Conservation (phyloP, 2,329 filamentous ascomycete species). For the Nigrospora oryzae region DNA sequence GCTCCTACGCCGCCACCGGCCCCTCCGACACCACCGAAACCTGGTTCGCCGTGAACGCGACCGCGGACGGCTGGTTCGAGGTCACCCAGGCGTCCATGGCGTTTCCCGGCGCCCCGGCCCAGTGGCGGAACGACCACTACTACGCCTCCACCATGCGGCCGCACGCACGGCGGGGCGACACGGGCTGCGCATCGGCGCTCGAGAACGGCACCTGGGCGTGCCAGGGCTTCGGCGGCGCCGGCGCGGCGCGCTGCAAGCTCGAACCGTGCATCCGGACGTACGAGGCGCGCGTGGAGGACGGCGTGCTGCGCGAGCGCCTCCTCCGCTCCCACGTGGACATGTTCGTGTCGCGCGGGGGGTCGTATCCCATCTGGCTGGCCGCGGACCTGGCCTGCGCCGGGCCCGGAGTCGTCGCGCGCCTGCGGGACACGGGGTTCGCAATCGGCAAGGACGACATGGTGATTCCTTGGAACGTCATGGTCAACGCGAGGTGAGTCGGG, state of each 20-base stretch:
- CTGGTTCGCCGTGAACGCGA: background rate
- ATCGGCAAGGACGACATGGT: background rate
- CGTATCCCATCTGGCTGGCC: background rate
- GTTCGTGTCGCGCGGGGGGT: too few species aligned
- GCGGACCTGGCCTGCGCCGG: background rate
- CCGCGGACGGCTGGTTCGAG: background rate
- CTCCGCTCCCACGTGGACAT: background rate
- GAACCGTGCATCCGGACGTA: background rate
- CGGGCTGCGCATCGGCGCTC: background rate
- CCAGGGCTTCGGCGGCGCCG: background rate
- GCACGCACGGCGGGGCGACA: background rate
- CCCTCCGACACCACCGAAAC: background rate
- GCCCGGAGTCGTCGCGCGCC: background rate
- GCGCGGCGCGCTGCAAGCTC: background rate
- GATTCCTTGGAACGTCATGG: conserved; percentile 1
- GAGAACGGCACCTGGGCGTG: background rate
- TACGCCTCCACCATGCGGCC: too few species aligned
- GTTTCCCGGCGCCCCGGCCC: too few species aligned
- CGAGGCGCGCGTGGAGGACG: background rate
- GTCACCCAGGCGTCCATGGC: background rate
- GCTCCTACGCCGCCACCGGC: background rate
- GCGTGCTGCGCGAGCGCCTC: background rate
- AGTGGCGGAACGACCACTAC: too few species aligned
- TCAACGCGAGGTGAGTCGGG: background rate
- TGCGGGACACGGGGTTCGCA: background rate